Conservation (phyloP, 2,329 filamentous ascomycete genomes). For the Claviceps digitariae region DNA sequence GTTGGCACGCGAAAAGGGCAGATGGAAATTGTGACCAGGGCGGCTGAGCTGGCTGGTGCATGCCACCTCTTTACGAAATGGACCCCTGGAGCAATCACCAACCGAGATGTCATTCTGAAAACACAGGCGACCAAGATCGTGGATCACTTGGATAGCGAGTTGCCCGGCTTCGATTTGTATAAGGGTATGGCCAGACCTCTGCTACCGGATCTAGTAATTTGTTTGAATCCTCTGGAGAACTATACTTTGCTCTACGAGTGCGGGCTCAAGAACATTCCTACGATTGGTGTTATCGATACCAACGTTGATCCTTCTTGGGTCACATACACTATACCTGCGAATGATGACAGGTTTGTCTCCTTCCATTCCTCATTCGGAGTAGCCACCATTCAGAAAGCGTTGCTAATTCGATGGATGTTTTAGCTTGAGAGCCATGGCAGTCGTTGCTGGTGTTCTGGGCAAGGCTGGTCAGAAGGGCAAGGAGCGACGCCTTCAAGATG, state of each 20-base stretch:
- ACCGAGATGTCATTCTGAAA: slow-evolving; percentile 77
- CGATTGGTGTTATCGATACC: slow-evolving; percentile 89
- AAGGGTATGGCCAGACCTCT: slow-evolving; percentile 50
- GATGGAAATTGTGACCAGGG: slow-evolving; percentile 64
- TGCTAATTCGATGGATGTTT: slow-evolving; percentile 1
- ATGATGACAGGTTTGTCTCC: slow-evolving; percentile 69
- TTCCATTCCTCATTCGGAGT: background rate
- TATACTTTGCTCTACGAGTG: slow-evolving; percentile 85
- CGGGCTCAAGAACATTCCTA: slow-evolving; percentile 74
- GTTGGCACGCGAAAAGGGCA: slow-evolving; percentile 79
- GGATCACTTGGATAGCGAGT: slow-evolving; percentile 52
- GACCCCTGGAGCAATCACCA: slow-evolving; percentile 85
- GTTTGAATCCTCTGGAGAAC: slow-evolving; percentile 87
- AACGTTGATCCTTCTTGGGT: slow-evolving; percentile 87
- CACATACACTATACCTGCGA: slow-evolving; percentile 91
- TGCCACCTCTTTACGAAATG: slow-evolving; percentile 90
- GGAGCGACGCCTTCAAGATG: slow-evolving; percentile 48
- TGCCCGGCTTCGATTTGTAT: slow-evolving; percentile 51
- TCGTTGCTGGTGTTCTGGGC: slow-evolving; percentile 77
- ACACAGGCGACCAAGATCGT: slow-evolving; percentile 59
- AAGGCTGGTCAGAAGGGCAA: slow-evolving; percentile 72
- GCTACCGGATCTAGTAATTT: slow-evolving; percentile 81
- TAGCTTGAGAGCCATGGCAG: slow-evolving; percentile 66
- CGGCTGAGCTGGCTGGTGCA: slow-evolving; percentile 61
- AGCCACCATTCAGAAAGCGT: background rate